phyloP scores from a whole-genome alignment of 768 basidiomycete genomes.

The Mycena galopus region DNA sequence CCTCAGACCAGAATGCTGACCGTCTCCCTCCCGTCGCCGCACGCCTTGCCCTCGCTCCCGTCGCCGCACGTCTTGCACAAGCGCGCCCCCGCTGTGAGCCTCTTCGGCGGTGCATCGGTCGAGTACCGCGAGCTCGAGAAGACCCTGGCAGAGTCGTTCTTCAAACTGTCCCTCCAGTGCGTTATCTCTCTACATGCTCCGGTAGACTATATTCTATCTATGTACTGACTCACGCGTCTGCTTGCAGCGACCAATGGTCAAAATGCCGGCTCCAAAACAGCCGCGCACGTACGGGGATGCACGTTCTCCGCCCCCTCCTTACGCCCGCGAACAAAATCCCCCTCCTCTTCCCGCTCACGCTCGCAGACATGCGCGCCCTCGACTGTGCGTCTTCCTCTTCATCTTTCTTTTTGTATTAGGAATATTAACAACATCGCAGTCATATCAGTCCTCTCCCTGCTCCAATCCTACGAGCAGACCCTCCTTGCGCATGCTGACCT shows the following conservation, averaged over 20 bases:
- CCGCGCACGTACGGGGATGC: constrained; percentile 9
- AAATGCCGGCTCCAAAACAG: constrained; percentile 29
- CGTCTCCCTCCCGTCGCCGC: constrained; percentile 5
- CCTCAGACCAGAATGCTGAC: constrained; percentile 16
- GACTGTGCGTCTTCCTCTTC: constrained; percentile 4
- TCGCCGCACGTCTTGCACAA: constrained; percentile 9
- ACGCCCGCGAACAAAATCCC: constrained; percentile 20
- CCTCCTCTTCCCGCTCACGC: constrained; percentile 21
- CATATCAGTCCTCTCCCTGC: constrained; percentile 17
- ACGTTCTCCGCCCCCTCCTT: constrained; percentile 27
- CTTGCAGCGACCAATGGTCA: constrained; percentile 27
- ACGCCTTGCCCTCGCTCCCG: constrained; percentile 5
- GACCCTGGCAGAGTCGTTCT: constrained; percentile 23
- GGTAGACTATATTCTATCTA: neutral
- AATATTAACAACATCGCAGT: neutral
- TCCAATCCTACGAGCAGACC: constrained; percentile 21
- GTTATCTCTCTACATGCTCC: no score
- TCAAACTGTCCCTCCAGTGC: constrained; percentile 26
- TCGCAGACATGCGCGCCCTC: constrained; percentile 15
- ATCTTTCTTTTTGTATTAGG: neutral
- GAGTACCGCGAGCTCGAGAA: constrained; percentile 23
- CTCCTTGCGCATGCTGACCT: constrained; percentile 16
- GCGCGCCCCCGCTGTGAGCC: neutral
- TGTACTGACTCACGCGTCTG: neutral
- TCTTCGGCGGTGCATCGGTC: constrained; percentile 11